Conservation (phyloP, 257 asterid genomes). For the Nicotiana obtusifolia region DNA sequence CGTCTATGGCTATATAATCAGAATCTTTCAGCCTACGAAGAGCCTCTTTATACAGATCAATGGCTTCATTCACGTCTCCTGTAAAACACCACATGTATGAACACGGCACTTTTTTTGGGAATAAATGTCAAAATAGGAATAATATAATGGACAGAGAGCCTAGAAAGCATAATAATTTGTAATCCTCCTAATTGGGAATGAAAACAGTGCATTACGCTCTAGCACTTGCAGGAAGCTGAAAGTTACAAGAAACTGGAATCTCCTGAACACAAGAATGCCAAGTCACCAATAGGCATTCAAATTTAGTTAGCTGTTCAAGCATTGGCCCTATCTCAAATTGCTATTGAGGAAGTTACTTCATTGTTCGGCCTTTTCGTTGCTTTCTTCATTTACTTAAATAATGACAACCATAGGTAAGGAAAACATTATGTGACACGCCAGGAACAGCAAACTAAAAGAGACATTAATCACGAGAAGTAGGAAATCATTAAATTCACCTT, state of each 20-base stretch:
- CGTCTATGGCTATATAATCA: slow-evolving; percentile 42
- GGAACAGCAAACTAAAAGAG: background rate
- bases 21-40: slow-evolving; percentile 46
- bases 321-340: background rate
- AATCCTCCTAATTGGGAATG: background rate
- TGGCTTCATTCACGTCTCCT: slow-evolving; percentile 73
- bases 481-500: slow-evolving; percentile 41
- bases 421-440: background rate
- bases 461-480: background rate
- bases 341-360: background rate
- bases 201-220: background rate
- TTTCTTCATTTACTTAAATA: slow-evolving; percentile 1
- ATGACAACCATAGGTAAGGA: background rate
- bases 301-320: background rate
- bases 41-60: slow-evolving; percentile 61
- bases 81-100: background rate
- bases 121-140: background rate
- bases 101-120: too few species aligned
- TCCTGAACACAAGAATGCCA: background rate
- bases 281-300: background rate
- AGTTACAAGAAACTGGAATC: background rate
- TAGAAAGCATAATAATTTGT: background rate
- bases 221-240: slow-evolving; percentile 5
- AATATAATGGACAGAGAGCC: background rate
- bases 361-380: background rate